Evolutionary conservation across 306 rosid genomes (phyloP).

Genomic region (Amphicarpaea edgeworthii): DNA sequence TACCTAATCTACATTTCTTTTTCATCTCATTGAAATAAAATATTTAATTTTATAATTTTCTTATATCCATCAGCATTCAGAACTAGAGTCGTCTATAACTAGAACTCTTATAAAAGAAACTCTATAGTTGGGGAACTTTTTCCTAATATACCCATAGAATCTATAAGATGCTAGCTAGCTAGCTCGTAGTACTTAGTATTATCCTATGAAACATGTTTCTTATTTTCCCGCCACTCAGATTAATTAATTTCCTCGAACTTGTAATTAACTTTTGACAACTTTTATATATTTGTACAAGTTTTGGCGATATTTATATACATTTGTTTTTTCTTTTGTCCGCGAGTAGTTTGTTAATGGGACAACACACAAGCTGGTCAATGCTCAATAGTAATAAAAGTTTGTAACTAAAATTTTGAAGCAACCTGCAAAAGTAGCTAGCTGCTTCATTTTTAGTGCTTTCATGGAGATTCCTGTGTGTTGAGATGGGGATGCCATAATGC

Average conservation of each 20-base stretch:
- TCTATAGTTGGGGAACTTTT: background rate
- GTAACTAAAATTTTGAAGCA: slow-evolving; percentile 27
- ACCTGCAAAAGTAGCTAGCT: slow-evolving; percentile 61
- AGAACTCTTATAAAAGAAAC: background rate
- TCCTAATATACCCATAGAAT: background rate
- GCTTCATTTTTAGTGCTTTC: slow-evolving; percentile 64
- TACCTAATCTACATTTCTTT: background rate
- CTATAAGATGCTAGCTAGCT: background rate
- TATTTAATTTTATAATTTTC: background rate
- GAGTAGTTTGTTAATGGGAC: slow-evolving; percentile 35
- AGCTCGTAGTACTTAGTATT: background rate
- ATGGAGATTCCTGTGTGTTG: slow-evolving; percentile 58
- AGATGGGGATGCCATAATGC: slow-evolving; percentile 60
- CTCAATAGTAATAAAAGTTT: slow-evolving; percentile 41
- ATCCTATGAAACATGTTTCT: slow-evolving; percentile 5
- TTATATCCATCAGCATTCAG: background rate
- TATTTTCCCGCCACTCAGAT: background rate
- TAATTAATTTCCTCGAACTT: background rate
- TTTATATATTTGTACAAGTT: background rate
- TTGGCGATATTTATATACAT: background rate
- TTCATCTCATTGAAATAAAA: background rate
- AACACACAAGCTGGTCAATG: slow-evolving; percentile 39
- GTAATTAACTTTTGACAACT: background rate
- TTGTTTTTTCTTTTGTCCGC: slow-evolving; percentile 22
- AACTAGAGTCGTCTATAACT: background rate